Evolutionary conservation across 2,329 filamentous ascomycete species (phyloP).

Genomic region (Zarea fungicola): DNA sequence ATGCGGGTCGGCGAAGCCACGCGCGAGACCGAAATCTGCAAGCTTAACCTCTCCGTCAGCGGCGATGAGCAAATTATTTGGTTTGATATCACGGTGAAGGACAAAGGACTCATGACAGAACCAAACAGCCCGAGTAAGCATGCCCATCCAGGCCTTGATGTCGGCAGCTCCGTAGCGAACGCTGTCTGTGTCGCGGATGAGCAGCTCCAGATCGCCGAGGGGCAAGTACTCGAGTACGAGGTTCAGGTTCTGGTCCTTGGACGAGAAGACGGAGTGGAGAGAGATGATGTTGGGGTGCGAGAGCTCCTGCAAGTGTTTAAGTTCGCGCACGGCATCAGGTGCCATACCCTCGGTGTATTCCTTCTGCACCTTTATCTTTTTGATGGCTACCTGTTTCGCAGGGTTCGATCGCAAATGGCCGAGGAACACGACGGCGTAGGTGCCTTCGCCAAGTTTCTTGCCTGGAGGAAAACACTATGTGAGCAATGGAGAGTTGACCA

Average conservation of each 20-base stretch:
- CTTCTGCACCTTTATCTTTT: slow-evolving; percentile 83
- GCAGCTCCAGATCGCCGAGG: slow-evolving; percentile 88
- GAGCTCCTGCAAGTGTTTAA: slow-evolving; percentile 92
- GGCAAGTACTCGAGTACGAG: slow-evolving; percentile 92
- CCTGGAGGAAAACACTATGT: slow-evolving; percentile 42
- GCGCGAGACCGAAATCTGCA: slow-evolving; percentile 93
- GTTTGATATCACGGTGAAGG: slow-evolving; percentile 96
- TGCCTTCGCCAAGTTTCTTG: slow-evolving; percentile 90
- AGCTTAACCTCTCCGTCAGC: slow-evolving; percentile 91
- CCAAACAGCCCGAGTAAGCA: slow-evolving; percentile 89
- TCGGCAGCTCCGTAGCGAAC: slow-evolving; percentile 83
- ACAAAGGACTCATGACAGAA: slow-evolving; percentile 96
- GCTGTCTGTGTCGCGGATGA: slow-evolving; percentile 76
- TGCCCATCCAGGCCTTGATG: slow-evolving; percentile 98
- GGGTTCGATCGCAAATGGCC: slow-evolving; percentile 74
- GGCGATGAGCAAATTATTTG: slow-evolving; percentile 93
- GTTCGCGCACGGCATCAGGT: slow-evolving; percentile 91
- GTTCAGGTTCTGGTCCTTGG: slow-evolving; percentile 94
- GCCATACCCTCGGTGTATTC: slow-evolving; percentile 88
- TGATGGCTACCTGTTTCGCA: slow-evolving; percentile 76
- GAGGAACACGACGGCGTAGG: slow-evolving; percentile 92
- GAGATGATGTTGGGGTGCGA: slow-evolving; percentile 94
- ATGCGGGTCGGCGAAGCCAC: slow-evolving; percentile 84
- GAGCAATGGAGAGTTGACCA: too few species aligned
- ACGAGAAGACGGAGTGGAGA: slow-evolving; percentile 87